Evolutionary conservation across 495 filamentous ascomycete genomes (phyloP), one percentile per base, ranked within the genome.

Genomic region (Amorphotheca resinae): DNA sequence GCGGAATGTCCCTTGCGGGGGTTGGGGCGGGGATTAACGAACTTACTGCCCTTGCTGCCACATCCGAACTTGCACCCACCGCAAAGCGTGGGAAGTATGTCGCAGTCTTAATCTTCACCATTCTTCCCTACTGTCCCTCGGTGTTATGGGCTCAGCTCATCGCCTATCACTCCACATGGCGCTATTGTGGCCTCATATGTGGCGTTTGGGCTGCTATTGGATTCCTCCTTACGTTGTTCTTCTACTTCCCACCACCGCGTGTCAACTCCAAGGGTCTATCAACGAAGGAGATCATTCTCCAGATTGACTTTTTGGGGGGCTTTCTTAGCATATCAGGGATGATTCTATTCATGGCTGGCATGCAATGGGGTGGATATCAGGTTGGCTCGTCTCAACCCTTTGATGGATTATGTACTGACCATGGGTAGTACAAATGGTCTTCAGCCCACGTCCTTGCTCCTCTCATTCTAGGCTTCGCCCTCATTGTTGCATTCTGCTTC

Each of bases 81-180:
- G 62, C 70, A 12, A 73, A 79, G 52, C 71, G 81, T 31, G 81
- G 81, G 15, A 73, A 70, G 58, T 83, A 83, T 53, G 72, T 84
- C 31, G 75, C 79, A 2, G 62, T 69, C 3, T 56, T 86, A 25
- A 70, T 81, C 37, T 75, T 83, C 54, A 80, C 76, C 18, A 81
- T 84, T 37, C 25, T 82, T 0, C 80, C 80, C 0, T 81, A 82
- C 54, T 69, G 72, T 44, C 79, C 81, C 0, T 77, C 76, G 0
- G 79, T 80, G 1, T 61, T 86, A 30, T 84, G 71, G 65, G 79
- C 70, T 9, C 81, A 86, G 56, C 61, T 86, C 22, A 82, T 86
- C 38, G 67, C 78, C 17, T 62, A 60, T 9, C 56, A 75, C 31
- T 63, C 66, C 11, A 63, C 57, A 26, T 86, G 80, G 80, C 65